Conservation (phyloP, 352 stramenopile species). For the Bremia lactucae region DNA sequence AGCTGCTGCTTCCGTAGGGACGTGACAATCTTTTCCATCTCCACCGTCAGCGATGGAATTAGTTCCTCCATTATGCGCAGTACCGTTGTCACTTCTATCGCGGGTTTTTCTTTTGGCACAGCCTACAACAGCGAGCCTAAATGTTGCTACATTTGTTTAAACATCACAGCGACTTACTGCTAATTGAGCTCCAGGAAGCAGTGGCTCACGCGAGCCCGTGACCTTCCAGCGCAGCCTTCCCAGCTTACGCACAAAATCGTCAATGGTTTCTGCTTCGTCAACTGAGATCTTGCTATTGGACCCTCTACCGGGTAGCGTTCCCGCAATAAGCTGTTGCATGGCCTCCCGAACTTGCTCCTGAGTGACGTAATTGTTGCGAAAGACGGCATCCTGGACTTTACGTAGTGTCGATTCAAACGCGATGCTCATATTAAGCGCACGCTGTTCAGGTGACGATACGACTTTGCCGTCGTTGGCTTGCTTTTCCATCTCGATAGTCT, state of each 20-base stretch:
- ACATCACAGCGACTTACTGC: slow-evolving; percentile 16
- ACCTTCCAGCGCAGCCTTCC: slow-evolving; percentile 69
- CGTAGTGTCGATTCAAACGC: slow-evolving; percentile 69
- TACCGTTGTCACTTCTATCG: slow-evolving; percentile 45
- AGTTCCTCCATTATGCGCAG: slow-evolving; percentile 61
- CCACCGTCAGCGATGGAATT: slow-evolving; percentile 51
- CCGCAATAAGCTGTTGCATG: slow-evolving; percentile 44
- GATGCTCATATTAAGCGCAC: slow-evolving; percentile 75
- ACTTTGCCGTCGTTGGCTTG: slow-evolving; percentile 33
- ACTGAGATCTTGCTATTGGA: slow-evolving; percentile 44
- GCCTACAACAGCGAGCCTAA: too few relatives aligned
- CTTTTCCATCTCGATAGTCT: slow-evolving; percentile 39
- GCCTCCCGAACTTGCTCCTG: slow-evolving; percentile 70
- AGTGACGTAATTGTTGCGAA: slow-evolving; percentile 75
- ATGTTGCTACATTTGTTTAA: not conserved
- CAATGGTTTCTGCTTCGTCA: slow-evolving; percentile 56
- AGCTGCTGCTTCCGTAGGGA: slow-evolving; percentile 27
- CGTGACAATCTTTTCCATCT: slow-evolving; percentile 59
- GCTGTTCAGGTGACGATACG: slow-evolving; percentile 47
- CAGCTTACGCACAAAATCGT: slow-evolving; percentile 58
- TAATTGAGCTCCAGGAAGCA: slow-evolving; percentile 41
- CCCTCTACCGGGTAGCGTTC: slow-evolving; percentile 40
- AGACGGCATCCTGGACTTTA: slow-evolving; percentile 74
- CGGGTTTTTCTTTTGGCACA: slow-evolving; percentile 49
- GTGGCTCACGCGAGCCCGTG: slow-evolving; percentile 62